phyloP scores from a whole-genome alignment of 2,329 filamentous ascomycete genomes.

The Chaetomiaceae sp. region DNA sequence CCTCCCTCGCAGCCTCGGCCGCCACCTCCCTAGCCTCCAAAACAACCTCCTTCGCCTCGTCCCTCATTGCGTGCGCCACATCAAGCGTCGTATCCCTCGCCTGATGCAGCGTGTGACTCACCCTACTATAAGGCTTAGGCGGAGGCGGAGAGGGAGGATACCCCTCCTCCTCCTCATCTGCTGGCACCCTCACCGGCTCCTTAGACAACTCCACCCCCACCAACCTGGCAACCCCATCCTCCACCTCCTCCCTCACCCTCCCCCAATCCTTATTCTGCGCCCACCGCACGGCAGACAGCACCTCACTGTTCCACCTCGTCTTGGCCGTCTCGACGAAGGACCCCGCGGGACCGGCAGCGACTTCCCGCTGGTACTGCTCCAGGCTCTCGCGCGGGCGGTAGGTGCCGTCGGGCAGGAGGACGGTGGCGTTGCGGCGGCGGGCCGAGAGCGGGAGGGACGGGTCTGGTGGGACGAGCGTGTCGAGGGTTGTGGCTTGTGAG shows the following conservation, averaged over 20 bases:
- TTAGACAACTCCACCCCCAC: conserved; percentile 35
- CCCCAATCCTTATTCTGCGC: conserved; percentile 64
- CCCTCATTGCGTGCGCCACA: conserved; percentile 27
- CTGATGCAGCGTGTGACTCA: conserved; percentile 16
- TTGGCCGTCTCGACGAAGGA: conserved; percentile 63
- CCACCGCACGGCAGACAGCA: conserved; percentile 62
- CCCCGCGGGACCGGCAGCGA: conserved; percentile 41
- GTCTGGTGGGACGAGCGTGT: conserved; percentile 38
- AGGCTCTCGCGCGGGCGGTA: conserved; percentile 41
- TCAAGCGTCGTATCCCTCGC: conserved; percentile 22
- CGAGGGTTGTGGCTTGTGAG: conserved; percentile 52
- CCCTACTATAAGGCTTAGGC: conserved; percentile 11
- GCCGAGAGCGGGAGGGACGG: conserved; percentile 2
- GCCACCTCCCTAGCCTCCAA: conserved; percentile 29
- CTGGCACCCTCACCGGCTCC: conserved; percentile 26
- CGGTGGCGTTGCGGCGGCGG: conserved; percentile 27
- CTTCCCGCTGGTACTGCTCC: conserved; percentile 34
- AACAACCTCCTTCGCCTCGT: conserved; percentile 33
- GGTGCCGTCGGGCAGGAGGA: conserved; percentile 27
- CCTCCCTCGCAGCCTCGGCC: conserved; percentile 34
- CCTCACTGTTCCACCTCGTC: conserved; percentile 72
- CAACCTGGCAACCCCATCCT: conserved; percentile 44
- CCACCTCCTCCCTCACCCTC: conserved; percentile 55
- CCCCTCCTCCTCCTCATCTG: not conserved
- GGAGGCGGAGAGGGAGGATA: not conserved